phyloP scores from a whole-genome alignment of 352 stramenopile genomes.

The Globisporangium recalcitrans region DNA sequence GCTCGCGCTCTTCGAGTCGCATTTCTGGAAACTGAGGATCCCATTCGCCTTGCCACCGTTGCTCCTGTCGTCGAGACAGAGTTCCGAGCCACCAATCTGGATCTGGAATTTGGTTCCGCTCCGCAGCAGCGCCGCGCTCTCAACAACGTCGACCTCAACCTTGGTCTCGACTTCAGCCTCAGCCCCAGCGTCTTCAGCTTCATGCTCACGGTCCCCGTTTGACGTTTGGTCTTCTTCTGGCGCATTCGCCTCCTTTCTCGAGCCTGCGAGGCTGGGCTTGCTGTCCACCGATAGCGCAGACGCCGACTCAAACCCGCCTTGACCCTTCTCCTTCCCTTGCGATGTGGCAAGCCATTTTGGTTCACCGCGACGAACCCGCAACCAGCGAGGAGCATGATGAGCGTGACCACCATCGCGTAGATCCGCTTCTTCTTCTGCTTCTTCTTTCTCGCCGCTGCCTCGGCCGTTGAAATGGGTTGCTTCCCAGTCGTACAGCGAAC shows the following conservation, averaged over 20 bases:
- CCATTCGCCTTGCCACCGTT: neutral
- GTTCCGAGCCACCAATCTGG: neutral
- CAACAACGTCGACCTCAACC: neutral
- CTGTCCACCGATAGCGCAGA: neutral
- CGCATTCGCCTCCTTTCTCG: neutral
- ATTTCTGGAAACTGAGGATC: neutral
- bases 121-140: neutral
- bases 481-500: constrained; percentile 1
- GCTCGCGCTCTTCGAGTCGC: neutral
- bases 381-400: constrained; percentile 11
- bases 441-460: neutral
- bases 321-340: neutral
- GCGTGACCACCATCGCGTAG: constrained; percentile 1
- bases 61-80: constrained; percentile 3
- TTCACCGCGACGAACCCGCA: constrained; percentile 6
- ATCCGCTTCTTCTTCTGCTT: constrained; percentile 3
- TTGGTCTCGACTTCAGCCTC: neutral
- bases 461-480: neutral
- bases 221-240: neutral
- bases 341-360: neutral
- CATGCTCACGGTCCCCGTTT: neutral
- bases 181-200: neutral
- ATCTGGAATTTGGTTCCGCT: constrained; percentile 12
- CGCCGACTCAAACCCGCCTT: neutral
- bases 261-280: neutral